Evolutionary conservation across 1,284 basidiomycete species (phyloP).

Genomic region (Cutaneotrichosporon cutaneum): DNA sequence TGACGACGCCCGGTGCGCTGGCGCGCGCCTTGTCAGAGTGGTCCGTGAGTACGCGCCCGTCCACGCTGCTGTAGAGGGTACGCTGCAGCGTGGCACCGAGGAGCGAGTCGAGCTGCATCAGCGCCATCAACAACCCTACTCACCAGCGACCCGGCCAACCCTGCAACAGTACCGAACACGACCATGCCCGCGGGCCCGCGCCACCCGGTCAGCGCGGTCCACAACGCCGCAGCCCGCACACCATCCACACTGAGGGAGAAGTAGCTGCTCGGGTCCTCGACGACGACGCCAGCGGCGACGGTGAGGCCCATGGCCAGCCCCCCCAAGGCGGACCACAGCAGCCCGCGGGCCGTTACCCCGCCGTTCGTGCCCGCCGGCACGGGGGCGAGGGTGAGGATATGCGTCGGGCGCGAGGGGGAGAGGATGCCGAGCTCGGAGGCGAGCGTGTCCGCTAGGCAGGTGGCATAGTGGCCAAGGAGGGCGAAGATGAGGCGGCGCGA

Average conservation of each 20-base stretch:
- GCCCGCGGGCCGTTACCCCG: conserved; percentile 73
- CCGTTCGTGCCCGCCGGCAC: conserved; percentile 93
- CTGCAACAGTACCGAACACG: conserved; percentile 64
- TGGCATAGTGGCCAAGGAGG: conserved; percentile 57
- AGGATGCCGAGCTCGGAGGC: conserved; percentile 69
- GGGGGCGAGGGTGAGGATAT: conserved; percentile 68
- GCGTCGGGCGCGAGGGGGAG: conserved; percentile 64
- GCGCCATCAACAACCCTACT: conserved; percentile 35
- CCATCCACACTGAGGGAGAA: neutral
- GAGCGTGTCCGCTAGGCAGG: conserved; percentile 39
- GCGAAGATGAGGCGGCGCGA: conserved; percentile 57
- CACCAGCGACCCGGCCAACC: conserved; percentile 73
- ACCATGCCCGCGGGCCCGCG: conserved; percentile 54
- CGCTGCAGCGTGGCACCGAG: conserved; percentile 84
- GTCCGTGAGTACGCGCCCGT: conserved; percentile 68
- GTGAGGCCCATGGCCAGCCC: conserved; percentile 69
- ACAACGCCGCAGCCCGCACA: conserved; percentile 1
- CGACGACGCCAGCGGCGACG: conserved; percentile 61
- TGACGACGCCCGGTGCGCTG: conserved; percentile 53
- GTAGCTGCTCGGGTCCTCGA: conserved; percentile 59
- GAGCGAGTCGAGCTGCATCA: conserved; percentile 67
- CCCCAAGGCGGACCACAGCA: conserved; percentile 68
- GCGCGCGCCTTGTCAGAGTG: conserved; percentile 45
- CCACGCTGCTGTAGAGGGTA: conserved; percentile 68
- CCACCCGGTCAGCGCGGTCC: neutral